These are phyloP conservation scores for Xylaria castorea DNA, from an alignment of 495 filamentous ascomycete species.

Conservation along the genomic window DNA sequence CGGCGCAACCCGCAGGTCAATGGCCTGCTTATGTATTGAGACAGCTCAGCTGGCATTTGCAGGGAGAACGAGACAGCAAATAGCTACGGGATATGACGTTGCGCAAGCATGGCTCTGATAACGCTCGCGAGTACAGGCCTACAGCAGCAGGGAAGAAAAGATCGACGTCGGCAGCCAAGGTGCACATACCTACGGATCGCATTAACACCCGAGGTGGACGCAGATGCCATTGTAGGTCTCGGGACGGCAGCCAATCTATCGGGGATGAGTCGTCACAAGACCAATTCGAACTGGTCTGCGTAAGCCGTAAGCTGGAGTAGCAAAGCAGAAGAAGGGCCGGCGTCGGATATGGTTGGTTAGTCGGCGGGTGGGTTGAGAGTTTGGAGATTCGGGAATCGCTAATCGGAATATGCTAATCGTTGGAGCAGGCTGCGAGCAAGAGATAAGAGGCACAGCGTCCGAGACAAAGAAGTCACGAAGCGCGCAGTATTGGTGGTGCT, in stretches of 20 bases:
- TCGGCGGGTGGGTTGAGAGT: neutral
- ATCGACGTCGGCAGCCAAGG: conserved; percentile 28
- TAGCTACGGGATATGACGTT: neutral
- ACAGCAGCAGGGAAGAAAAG: neutral
- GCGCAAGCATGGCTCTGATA: neutral
- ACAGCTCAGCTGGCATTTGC: neutral
- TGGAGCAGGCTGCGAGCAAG: conserved; percentile 5
- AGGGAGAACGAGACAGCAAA: neutral
- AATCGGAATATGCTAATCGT: conserved; percentile 14
- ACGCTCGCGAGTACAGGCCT: neutral
- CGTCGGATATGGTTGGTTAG: conserved; percentile 14
- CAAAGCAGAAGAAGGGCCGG: neutral
- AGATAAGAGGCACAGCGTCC: conserved; percentile 15
- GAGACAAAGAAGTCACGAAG: conserved; percentile 16
- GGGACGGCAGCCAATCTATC: conserved; percentile 30
- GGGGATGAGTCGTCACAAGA: conserved; percentile 25
- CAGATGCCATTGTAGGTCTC: conserved; percentile 42
- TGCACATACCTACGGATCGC: conserved; percentile 49
- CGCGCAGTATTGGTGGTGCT: neutral
- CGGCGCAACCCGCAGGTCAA: neutral
- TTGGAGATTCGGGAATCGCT: neutral
- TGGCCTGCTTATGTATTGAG: conserved; percentile 1
- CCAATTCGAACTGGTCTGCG: conserved; percentile 13
- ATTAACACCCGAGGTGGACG: conserved; percentile 39
- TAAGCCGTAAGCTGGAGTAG: conserved; percentile 19